Percentiles rank a stretch among this genome's conserved stretches.
phyloP scores from a whole-genome alignment of 768 basidiomycete species.

The Saitozyma podzolica region DNA sequence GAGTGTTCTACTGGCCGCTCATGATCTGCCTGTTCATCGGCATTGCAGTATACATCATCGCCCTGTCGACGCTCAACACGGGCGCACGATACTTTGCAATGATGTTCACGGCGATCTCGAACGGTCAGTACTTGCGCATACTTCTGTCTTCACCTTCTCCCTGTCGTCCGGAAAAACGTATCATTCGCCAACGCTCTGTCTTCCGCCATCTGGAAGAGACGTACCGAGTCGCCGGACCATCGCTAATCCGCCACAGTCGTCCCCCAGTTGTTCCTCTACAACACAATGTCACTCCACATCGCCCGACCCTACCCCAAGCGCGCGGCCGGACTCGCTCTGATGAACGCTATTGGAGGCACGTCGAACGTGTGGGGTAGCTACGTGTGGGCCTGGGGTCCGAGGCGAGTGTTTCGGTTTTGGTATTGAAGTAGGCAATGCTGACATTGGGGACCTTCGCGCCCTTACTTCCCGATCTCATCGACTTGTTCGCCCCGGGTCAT shows the following conservation, averaged over 20 bases:
- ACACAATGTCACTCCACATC: constrained; percentile 38
- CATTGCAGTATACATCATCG: constrained; percentile 32
- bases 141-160: no score
- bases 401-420: no score
- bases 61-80: constrained; percentile 21
- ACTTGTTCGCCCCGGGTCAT: neutral
- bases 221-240: no score
- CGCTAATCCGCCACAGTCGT: constrained; percentile 20
- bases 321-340: constrained; percentile 38
- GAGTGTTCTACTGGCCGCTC: neutral
- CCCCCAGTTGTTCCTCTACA: constrained; percentile 43
- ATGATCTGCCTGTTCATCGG: neutral
- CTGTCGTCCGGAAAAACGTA: no score
- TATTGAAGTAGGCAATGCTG: no score
- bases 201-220: no score
- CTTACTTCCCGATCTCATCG: no score
- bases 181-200: no score
- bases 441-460: no score
- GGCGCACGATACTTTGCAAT: constrained; percentile 24
- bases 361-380: constrained; percentile 23
- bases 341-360: constrained; percentile 43
- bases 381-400: constrained; percentile 12
- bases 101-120: constrained; percentile 29
- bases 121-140: constrained; percentile 9
- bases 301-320: constrained; percentile 42